These are phyloP conservation scores for Tulasnella sp. DNA, from an alignment of 768 basidiomycete species.

Conservation along the genomic window DNA sequence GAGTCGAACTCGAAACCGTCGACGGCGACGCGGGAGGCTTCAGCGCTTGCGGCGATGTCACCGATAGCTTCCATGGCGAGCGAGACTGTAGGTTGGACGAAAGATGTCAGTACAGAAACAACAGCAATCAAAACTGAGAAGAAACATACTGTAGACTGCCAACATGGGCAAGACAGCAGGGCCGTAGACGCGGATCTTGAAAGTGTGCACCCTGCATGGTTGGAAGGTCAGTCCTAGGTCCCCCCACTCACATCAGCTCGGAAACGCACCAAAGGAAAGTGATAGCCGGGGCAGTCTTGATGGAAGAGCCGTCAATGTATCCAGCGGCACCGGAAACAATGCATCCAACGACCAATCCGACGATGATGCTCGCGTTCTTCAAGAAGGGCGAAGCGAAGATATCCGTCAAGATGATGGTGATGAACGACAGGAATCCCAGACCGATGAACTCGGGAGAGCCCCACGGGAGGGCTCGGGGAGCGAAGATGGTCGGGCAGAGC, in stretches of 20 bases:
- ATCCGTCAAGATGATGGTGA: constrained; percentile 65
- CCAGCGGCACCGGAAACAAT: constrained; percentile 72
- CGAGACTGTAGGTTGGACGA: constrained; percentile 37
- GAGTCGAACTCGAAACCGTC: constrained; percentile 59
- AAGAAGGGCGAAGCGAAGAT: constrained; percentile 78
- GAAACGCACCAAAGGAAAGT: constrained; percentile 60
- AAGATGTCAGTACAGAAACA: background rate
- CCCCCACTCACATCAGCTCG: background rate
- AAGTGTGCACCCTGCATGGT: constrained; percentile 49
- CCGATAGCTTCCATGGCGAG: constrained; percentile 77
- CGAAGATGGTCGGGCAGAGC: constrained; percentile 59
- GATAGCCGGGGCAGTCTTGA: constrained; percentile 58
- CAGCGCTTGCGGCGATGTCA: constrained; percentile 71
- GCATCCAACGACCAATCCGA: constrained; percentile 64
- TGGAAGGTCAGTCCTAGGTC: background rate
- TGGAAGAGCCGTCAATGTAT: constrained; percentile 57
- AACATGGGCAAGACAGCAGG: constrained; percentile 55
- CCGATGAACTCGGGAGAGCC: constrained; percentile 77
- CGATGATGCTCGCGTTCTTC: constrained; percentile 64
- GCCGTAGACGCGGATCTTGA: constrained; percentile 65
- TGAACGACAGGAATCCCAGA: constrained; percentile 74
- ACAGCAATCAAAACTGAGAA: constrained; percentile 13
- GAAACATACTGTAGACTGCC: constrained; percentile 41
- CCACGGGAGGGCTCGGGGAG: constrained; percentile 55
- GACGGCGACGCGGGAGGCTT: constrained; percentile 66